Percentiles rank a stretch among this genome's conserved stretches.
phyloP scores from a whole-genome alignment of 768 basidiomycete species.

The Lentinula raphanica region DNA sequence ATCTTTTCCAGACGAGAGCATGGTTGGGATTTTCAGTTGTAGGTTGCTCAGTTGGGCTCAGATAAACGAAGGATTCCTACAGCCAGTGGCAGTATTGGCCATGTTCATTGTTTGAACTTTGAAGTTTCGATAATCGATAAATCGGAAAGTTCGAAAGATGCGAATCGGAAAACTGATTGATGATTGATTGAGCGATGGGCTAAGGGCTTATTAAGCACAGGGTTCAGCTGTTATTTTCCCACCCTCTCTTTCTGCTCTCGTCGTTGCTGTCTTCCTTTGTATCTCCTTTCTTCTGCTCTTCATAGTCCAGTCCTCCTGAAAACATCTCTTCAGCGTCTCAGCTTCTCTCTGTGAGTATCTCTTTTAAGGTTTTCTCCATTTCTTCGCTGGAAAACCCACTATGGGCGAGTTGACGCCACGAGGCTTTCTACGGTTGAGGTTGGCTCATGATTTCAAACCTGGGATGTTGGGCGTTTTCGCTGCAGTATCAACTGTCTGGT shows the following conservation, averaged over 20 bases:
- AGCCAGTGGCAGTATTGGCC: too few relatives aligned
- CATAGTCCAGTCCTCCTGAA: slow-evolving; percentile 15
- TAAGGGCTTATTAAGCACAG: not conserved
- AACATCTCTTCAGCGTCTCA: slow-evolving; percentile 5
- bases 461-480: not conserved
- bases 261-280: slow-evolving; percentile 21
- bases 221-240: slow-evolving; percentile 33
- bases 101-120: too few relatives aligned
- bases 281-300: slow-evolving; percentile 18
- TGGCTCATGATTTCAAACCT: not conserved
- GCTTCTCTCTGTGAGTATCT: slow-evolving; percentile 22
- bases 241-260: slow-evolving; percentile 9
- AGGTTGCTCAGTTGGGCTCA: too few relatives aligned
- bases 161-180: too few relatives aligned
- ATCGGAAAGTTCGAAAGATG: not conserved
- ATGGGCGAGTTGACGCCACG: not conserved
- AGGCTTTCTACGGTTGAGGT: not conserved
- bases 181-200: not conserved
- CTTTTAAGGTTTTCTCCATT: not conserved
- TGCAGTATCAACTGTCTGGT: not conserved
- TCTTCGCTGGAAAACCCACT: not conserved
- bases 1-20: too few relatives aligned
- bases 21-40: too few relatives aligned
- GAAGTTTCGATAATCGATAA: too few relatives aligned
- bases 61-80: too few relatives aligned